Evolutionary conservation across 2,329 filamentous ascomycete species (phyloP), one percentile per base, ranked within the genome.

Genomic region (Claviceps sp.): DNA sequence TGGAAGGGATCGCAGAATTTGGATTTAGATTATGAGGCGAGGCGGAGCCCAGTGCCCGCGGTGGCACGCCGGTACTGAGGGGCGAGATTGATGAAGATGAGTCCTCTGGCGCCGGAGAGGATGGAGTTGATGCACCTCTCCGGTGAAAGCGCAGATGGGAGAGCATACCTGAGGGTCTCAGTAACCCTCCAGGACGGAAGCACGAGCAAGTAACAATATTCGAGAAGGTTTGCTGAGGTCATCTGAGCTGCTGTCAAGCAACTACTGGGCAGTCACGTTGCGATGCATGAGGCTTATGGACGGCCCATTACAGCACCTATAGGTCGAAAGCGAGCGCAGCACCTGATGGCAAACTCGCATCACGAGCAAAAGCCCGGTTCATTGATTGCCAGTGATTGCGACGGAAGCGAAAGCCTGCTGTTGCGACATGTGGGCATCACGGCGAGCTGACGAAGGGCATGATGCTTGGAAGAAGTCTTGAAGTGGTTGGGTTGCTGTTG

Each of bases 131-230:
- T 57, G 72, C 71, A 47, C 70, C 76, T 60, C 77, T 74, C 59
- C 77, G 74, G 59, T 80, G 77, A 65, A 80, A 79, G 60, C 77
- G 76, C 47, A 80, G 69, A 64, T 76, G 72, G 57, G 74, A 76
- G 50, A 77, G 68, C 74, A 77, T 77, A 13, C 44, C 49, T 45
- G 42, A 42, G 38, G 9, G 45, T 38, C 46, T 43, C 17, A 37
- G 20, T 38, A 39, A 39, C 34, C 36, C 38, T 40, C n/a, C 43
- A 26, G 14, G 37, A 43, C 40, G 23, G n/a, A 29, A n/a, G 13
- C 8, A 16, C n/a, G 29, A 23, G 40, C 39, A 23, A 29, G 3
- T 39, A 40, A 26, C 14, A 20, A 44, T 20, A 26, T 5, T 50
- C 16, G 40, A 26, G 20, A 8, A 20, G 29, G 7, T 11, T 16